phyloP scores from a whole-genome alignment of 2,329 filamentous ascomycete genomes.

The Trichophyton mentagrophytes region DNA sequence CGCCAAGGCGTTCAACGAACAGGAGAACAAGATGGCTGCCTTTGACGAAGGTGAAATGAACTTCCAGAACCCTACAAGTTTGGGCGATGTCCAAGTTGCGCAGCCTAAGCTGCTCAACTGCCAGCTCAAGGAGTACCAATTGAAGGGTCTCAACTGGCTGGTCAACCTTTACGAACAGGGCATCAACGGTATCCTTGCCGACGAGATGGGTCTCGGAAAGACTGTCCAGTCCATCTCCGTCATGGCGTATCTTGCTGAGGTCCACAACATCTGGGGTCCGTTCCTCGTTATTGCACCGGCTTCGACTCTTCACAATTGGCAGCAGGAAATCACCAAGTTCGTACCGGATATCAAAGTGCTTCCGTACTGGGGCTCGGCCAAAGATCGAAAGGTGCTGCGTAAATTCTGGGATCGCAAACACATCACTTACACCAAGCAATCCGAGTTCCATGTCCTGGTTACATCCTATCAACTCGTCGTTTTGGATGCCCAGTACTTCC shows the following conservation, averaged over 20 bases:
- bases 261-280: conserved; percentile 92
- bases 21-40: conserved; percentile 50
- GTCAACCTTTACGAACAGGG: conserved; percentile 98
- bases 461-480: conserved; percentile 97
- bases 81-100: conserved; percentile 86
- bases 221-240: conserved; percentile 98
- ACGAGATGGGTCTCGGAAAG: conserved; percentile 99
- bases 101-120: conserved; percentile 89
- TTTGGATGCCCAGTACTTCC: conserved; percentile 71
- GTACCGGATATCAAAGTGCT: conserved; percentile 89
- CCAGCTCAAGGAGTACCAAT: conserved; percentile 94
- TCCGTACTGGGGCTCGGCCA: conserved; percentile 92
- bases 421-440: conserved; percentile 84
- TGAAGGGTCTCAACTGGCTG: conserved; percentile 98
- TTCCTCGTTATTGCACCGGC: conserved; percentile 81
- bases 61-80: conserved; percentile 93
- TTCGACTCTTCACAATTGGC: conserved; percentile 64
- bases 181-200: conserved; percentile 91
- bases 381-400: conserved; percentile 85
- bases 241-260: conserved; percentile 95
- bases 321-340: conserved; percentile 93
- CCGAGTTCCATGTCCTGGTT: conserved; percentile 87
- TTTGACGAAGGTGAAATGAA: conserved; percentile 97
- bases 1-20: conserved; percentile 81
- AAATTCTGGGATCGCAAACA: conserved; percentile 99